Evolutionary conservation across 2,329 filamentous ascomycete genomes (phyloP).

Genomic region (Ophiocordyceps unilateralis): DNA sequence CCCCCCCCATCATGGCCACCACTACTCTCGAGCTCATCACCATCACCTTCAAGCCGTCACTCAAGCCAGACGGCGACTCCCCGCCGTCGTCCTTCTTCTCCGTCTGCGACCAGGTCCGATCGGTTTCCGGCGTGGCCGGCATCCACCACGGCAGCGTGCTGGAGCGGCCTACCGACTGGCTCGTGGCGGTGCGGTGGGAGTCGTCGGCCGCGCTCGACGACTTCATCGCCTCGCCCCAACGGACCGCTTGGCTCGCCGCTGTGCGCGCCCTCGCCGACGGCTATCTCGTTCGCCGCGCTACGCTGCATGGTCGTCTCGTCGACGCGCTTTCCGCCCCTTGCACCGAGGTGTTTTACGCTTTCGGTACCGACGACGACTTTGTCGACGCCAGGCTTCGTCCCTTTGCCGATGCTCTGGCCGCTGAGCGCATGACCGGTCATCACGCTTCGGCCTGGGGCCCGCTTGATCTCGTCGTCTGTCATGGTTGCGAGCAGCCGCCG

Average conservation of each 20-base stretch:
- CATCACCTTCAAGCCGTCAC: slow-evolving; percentile 14
- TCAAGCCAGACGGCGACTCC: slow-evolving; percentile 8
- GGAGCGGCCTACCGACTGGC: slow-evolving; percentile 16
- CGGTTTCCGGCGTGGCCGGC: slow-evolving; percentile 14
- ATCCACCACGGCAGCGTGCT: slow-evolving; percentile 17
- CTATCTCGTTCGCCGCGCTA: slow-evolving; percentile 8
- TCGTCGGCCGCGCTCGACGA: slow-evolving; percentile 15
- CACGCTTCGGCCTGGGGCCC: slow-evolving; percentile 16
- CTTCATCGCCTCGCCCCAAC: slow-evolving; percentile 23
- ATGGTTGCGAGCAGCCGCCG: not conserved
- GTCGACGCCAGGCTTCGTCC: slow-evolving; percentile 12
- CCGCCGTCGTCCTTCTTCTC: slow-evolving; percentile 11
- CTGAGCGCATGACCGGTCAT: slow-evolving; percentile 11
- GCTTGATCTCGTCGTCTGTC: slow-evolving; percentile 8
- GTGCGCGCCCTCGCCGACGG: slow-evolving; percentile 14
- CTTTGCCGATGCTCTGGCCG: slow-evolving; percentile 10
- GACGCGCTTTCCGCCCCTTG: slow-evolving; percentile 17
- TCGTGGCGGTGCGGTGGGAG: slow-evolving; percentile 17
- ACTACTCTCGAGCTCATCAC: slow-evolving; percentile 12
- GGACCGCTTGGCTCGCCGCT: slow-evolving; percentile 21
- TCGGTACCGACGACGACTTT: slow-evolving; percentile 15
- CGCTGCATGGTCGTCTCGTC: slow-evolving; percentile 6
- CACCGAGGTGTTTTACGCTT: slow-evolving; percentile 20
- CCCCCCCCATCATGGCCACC: not conserved
- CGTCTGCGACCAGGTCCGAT: slow-evolving; percentile 11